Evolutionary conservation across 495 filamentous ascomycete species (phyloP), one percentile per base, ranked within the genome.

Genomic region (Lepraria neglecta): DNA sequence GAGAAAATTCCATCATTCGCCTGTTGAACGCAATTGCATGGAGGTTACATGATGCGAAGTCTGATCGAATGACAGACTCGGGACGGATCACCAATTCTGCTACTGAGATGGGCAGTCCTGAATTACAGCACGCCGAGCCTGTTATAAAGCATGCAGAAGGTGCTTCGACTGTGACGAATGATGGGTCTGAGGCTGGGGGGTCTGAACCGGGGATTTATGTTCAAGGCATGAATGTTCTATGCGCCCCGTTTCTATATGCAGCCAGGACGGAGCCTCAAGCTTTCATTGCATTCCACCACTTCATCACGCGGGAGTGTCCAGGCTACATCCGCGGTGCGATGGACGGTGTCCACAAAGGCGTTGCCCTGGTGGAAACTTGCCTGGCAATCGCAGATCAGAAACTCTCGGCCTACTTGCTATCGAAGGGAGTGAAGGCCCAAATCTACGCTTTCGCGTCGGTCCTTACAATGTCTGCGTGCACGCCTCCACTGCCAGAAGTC

Each of bases 211-310:
- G 88, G 14, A 90, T 89, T 57, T 99, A 99, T 71, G 95, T 97
- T 6, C 94, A 99, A 71, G 94, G 94, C 60, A 97, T 98, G 94
- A 98, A 97, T 70, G 92, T 97, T n/a, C 82, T 98, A n/a, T 92
- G 90, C 42, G 94, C 94, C 10, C 95, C 94, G 0, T 97, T 99
- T 67, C 80, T 97, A 46, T 99, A 99, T 73, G 91, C 92, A 3
- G 91, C 94, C 19, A 86, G 89, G 62, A 95, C 89, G 67, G 94
- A 99, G 72, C 88, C 91, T 0, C 91, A 99, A 71, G 94, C 95
- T 12, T 97, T 96, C 60, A 85, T 88, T 31, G 85, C 91, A 11
- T 97, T 99, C 71, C 84, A 95, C 68, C 84, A 84, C 45, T 92
- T 96, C 64, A 84, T 97, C 64, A 94, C 90, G 10, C 79, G 80